Evolutionary conservation across 768 basidiomycete species (phyloP).

Genomic region (Termitomyces sp.): DNA sequence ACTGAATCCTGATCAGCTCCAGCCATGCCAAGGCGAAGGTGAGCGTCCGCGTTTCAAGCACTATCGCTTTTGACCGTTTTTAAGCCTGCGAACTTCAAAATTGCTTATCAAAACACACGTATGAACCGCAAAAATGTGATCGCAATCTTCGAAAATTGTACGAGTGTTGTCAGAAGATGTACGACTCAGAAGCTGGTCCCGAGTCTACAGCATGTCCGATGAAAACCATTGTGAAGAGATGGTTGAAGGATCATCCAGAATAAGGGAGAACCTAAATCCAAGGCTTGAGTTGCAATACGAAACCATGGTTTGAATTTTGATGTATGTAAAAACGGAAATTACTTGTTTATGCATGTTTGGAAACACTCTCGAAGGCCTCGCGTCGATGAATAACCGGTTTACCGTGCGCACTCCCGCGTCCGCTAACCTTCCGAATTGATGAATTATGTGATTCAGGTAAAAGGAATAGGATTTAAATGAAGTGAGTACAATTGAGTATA

Average conservation of each 20-base stretch:
- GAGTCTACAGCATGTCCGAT: slow-evolving; percentile 15
- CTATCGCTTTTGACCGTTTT: neutral
- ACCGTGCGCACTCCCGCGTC: too few species aligned
- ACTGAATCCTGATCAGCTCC: neutral
- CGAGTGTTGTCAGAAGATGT: slow-evolving; percentile 14
- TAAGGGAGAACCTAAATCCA: neutral
- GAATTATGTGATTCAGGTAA: too few species aligned
- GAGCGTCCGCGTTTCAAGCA: neutral
- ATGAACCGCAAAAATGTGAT: slow-evolving; percentile 12
- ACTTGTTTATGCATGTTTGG: neutral
- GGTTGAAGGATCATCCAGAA: slow-evolving; percentile 11
- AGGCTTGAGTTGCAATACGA: neutral
- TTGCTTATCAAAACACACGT: slow-evolving; percentile 12
- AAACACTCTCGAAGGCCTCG: too few species aligned
- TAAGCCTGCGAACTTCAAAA: slow-evolving; percentile 14
- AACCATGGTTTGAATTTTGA: neutral
- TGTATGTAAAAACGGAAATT: too few species aligned
- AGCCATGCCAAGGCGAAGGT: neutral
- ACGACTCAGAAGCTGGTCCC: neutral
- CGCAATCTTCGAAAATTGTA: slow-evolving; percentile 9
- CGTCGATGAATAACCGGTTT: too few species aligned
- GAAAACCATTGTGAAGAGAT: slow-evolving; percentile 9
- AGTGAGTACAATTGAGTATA: neutral
- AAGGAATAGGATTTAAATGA: too few species aligned
- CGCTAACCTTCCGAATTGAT: too few species aligned